Percentiles rank a stretch among this genome's conserved stretches.
Conservation (phyloP, 257 asterid genomes). For the Lavandula angustifolia region DNA sequence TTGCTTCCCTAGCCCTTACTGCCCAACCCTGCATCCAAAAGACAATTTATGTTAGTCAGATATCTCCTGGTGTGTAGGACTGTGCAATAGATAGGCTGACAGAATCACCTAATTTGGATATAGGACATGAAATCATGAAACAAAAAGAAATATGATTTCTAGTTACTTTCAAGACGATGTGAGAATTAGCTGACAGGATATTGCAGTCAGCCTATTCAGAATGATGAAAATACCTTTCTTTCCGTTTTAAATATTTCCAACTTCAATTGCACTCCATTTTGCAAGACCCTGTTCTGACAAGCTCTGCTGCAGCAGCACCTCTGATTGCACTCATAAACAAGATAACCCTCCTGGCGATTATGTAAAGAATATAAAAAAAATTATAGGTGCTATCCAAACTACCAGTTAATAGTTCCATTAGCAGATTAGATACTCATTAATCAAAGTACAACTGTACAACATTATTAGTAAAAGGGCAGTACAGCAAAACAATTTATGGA, state of each 20-base stretch:
- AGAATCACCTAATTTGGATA: slow-evolving; percentile 6
- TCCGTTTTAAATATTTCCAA: slow-evolving; percentile 92
- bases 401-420: slow-evolving; percentile 5
- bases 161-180: slow-evolving; percentile 13
- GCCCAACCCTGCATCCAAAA: slow-evolving; percentile 90
- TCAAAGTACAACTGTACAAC: slow-evolving; percentile 24
- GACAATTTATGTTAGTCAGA: slow-evolving; percentile 11
- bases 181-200: background rate
- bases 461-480: slow-evolving; percentile 3
- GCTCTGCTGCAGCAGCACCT: slow-evolving; percentile 73
- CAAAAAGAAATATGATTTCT: background rate
- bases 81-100: background rate
- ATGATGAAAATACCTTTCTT: slow-evolving; percentile 59
- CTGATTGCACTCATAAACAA: slow-evolving; percentile 93
- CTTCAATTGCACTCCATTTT: slow-evolving; percentile 81
- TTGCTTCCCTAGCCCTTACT: slow-evolving; percentile 82
- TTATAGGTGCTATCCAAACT: slow-evolving; percentile 9
- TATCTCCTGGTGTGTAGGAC: background rate
- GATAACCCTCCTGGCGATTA: slow-evolving; percentile 83
- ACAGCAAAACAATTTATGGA: background rate
- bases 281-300: slow-evolving; percentile 94
- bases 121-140: slow-evolving; percentile 6
- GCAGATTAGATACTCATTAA: slow-evolving; percentile 8
- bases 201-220: background rate
- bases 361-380: slow-evolving; percentile 18